Evolutionary conservation across 2,329 filamentous ascomycete genomes (phyloP), one percentile per base, ranked within the genome.

Genomic region (Talaromyces sp.): DNA sequence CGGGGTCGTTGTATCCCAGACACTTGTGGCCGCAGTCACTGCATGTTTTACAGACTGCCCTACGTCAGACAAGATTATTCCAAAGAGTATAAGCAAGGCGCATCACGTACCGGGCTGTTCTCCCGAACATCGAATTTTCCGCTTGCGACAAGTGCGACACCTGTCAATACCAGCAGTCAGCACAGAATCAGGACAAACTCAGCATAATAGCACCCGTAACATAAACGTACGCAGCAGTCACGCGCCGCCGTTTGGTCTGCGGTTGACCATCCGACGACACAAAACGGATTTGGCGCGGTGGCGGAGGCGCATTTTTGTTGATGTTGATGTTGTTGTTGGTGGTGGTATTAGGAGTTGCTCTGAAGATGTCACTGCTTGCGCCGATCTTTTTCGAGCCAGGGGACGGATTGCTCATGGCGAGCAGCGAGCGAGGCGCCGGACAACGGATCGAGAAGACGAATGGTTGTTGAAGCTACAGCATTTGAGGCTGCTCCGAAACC

Each of bases 241-340:
- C 91, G 71, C 91, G 85, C 74, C 91, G 85, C 71, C 90, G 84
- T 78, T 93, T 94, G 31, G 89, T 89, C 67, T 91, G 90, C 58
- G 91, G 91, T 69, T 91, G 89, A 68, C 91, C 90, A 78, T 93
- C 90, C 72, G 89, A 92, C 69, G 92, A 90, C 71, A 94, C 90
- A 76, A 93, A 94, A 71, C 90, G 89, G 70, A 92, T 91, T 72
- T 81, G 80, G 65, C 78, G 72, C 19, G 71, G 73, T 71, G 58
- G 74, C 72, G 63, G 69, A 25, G 49, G 64, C 39, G 61, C 47
- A 47, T 59, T 61, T 8, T 61, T 22, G 39, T 70, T 63, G 72
- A 68, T 59, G 19, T 3, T 57, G n/a, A 22, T 39, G 39, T 31
- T 43, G n/a, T 4, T 19, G 45, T 47, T 47, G 19, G 27, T 31